Base-by-base conservation (phyloP, 768 basidiomycete species). In the Boletus barrowsii region DNA sequence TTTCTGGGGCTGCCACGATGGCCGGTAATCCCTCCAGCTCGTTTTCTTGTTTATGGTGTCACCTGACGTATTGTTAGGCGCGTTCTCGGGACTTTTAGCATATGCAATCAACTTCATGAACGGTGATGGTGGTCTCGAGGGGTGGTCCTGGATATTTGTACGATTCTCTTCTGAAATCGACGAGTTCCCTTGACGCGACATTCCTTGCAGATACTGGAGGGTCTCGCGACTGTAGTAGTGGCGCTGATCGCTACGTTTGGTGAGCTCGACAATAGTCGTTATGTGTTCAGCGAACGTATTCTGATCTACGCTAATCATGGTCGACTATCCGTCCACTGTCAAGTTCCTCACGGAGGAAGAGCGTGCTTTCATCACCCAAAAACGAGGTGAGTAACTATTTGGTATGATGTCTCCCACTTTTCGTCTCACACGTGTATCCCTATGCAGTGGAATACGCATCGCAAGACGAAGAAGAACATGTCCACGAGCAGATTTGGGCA, bases 111-210 rank as follows among this genome's bases (percentile, higher is more conserved):
- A 52, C 36, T 45, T 52, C 36, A 39, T 52, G 51, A 52, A 39
- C 4, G 51, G 43, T 17, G 29, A 39, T 0, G 51, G 43, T 22
- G 51, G 51, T 17, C 36, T 52, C 14, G 43, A 45, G n/a, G 51
- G 51, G 43, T 52, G 51, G 51, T 52, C 51, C 18, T 52, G 51
- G 43, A 52, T 52, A 52, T 52, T 52, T 39, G 51, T 52, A 52
- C 1, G 51, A 5, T 35, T 20, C 6, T 8, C 11, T 22, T 39
- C 13, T 22, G 11, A 32, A n/a, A 20, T 17, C 7, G 9, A 18
- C n/a, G 17, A 22, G 13, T 24, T 37, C 4, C 17, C n/a, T 10
- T 24, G 30, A 51, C 30, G 8, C 14, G 14, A 51, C 5, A 39
- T 37, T 37, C 10, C 10, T 3, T 8, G 5, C 29, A 52, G 51